Percentiles rank a stretch among this genome's conserved stretches.
phyloP scores from a whole-genome alignment of 306 rosid genomes.

The Fragaria nilgerrensis region DNA sequence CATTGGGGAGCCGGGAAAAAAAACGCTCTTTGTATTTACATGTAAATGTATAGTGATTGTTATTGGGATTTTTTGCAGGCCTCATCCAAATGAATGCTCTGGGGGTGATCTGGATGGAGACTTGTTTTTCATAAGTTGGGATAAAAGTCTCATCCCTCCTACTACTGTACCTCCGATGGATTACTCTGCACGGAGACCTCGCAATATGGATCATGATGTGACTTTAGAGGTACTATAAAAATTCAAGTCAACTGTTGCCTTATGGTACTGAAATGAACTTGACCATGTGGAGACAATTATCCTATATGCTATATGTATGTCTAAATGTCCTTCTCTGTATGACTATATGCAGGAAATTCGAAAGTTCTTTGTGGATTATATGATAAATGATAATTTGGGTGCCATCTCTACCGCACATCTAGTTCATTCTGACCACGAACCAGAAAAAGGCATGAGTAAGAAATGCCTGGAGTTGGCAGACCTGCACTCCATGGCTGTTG shows the following conservation, averaged over 20 bases:
- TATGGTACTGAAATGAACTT: neutral
- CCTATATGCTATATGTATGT: neutral
- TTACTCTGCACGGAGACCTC: conserved; percentile 81
- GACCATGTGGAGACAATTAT: neutral
- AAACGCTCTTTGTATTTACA: conserved; percentile 4
- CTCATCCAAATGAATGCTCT: conserved; percentile 98
- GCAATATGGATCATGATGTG: conserved; percentile 76
- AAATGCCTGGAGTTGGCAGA: conserved; percentile 78
- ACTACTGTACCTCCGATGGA: conserved; percentile 72
- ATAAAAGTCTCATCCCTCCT: conserved; percentile 58
- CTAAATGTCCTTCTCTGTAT: conserved; percentile 15
- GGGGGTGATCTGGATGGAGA: conserved; percentile 99
- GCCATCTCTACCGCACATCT: conserved; percentile 94
- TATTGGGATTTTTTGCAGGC: conserved; percentile 52
- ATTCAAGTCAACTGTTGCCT: neutral
- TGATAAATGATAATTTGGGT: conserved; percentile 91
- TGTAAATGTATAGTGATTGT: conserved; percentile 12
- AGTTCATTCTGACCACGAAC: conserved; percentile 81
- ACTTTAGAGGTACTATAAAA: conserved; percentile 60
- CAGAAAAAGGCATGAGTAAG: conserved; percentile 57
- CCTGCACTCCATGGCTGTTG: conserved; percentile 96
- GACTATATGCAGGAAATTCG: conserved; percentile 71
- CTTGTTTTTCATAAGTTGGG: conserved; percentile 88
- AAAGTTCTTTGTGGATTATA: conserved; percentile 82
- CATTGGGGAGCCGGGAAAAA: neutral